Evolutionary conservation across 768 basidiomycete species (phyloP).

Genomic region (Leccinum broughii): DNA sequence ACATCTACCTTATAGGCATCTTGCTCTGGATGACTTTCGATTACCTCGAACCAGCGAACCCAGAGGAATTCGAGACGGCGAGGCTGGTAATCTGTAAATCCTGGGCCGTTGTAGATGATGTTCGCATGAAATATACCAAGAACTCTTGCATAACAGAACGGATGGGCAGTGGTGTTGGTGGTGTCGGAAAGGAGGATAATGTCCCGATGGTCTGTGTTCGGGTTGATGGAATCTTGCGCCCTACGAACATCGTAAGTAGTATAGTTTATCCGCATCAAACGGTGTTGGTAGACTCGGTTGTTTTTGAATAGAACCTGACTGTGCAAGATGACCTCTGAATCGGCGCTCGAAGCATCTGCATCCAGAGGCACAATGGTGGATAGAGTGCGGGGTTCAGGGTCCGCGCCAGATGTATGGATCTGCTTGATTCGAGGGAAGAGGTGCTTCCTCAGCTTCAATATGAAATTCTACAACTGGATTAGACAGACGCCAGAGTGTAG

Average conservation of each 20-base stretch:
- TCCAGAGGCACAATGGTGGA: no score
- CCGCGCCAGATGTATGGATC: background rate
- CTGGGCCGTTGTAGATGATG: no score
- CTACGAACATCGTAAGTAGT: background rate
- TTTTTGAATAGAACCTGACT: background rate
- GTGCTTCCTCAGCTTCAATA: background rate
- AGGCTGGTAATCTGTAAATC: no score
- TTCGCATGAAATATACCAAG: background rate
- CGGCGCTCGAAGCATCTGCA: no score
- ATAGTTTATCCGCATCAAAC: background rate
- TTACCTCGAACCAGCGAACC: background rate
- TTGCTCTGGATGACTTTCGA: background rate
- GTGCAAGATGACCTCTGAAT: background rate
- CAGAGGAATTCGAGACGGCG: no score
- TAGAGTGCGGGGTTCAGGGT: background rate
- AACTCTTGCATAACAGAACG: background rate
- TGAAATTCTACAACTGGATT: background rate
- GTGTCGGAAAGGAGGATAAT: background rate
- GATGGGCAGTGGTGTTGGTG: background rate
- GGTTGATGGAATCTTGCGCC: background rate
- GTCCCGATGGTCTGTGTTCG: background rate
- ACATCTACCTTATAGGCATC: no score
- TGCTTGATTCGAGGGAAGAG: background rate
- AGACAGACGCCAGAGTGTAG: background rate
- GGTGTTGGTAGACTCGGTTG: background rate